These are phyloP conservation scores for Sporothrix brunneoviolacea DNA, from an alignment of 2,329 filamentous ascomycete genomes.

Conservation along the genomic window DNA sequence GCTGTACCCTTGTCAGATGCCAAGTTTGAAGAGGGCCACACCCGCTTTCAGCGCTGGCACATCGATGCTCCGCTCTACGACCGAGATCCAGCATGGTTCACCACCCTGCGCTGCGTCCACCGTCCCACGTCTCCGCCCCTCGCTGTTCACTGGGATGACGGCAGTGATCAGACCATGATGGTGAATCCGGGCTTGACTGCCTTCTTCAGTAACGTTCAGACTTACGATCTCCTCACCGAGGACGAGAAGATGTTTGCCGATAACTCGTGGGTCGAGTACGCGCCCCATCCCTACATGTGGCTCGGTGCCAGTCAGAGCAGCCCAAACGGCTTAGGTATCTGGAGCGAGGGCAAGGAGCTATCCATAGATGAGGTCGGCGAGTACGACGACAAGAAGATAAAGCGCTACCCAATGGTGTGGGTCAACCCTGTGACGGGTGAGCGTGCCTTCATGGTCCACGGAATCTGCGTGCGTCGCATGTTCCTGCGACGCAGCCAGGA, in stretches of 20 bases:
- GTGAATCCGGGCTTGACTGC: conserved; percentile 36
- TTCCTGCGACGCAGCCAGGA: conserved; percentile 30
- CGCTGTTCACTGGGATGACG: conserved; percentile 26
- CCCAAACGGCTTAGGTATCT: conserved; percentile 34
- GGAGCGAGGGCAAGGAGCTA: conserved; percentile 31
- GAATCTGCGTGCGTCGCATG: conserved; percentile 32
- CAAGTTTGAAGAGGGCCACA: conserved; percentile 34
- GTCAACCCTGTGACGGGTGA: conserved; percentile 36
- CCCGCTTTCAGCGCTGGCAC: conserved; percentile 42
- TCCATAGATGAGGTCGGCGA: conserved; percentile 30
- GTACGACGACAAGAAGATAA: conserved; percentile 27
- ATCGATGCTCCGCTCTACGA: conserved; percentile 40
- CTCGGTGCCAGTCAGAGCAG: conserved; percentile 34
- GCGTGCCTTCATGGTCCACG: conserved; percentile 38
- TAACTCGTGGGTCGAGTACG: conserved; percentile 40
- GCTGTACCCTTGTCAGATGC: conserved; percentile 25
- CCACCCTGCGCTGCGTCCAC: conserved; percentile 31
- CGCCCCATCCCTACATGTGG: conserved; percentile 38
- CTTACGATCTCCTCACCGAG: conserved; percentile 33
- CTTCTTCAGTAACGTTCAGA: conserved; percentile 36
- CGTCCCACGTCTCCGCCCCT: conserved; percentile 29
- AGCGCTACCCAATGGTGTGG: conserved; percentile 41
- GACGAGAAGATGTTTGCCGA: conserved; percentile 36
- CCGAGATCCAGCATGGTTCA: conserved; percentile 27
- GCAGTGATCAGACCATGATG: conserved; percentile 33